Conservation (phyloP, 2,329 filamentous ascomycete genomes). For the Helicocarpus griseus region DNA sequence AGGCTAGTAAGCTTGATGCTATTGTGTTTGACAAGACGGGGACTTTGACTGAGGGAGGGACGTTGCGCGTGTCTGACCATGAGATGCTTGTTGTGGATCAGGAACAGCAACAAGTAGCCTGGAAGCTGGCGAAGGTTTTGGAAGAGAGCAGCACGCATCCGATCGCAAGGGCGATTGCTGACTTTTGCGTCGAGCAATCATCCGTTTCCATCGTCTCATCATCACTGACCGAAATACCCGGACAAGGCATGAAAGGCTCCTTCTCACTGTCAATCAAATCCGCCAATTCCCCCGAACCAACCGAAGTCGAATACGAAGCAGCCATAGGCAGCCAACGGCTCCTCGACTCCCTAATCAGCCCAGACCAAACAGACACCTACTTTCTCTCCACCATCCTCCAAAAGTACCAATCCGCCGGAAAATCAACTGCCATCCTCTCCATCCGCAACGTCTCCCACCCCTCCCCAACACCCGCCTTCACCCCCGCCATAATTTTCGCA, state of each 20-base stretch:
- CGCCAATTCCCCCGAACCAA: conserved; percentile 12
- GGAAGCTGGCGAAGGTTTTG: conserved; percentile 40
- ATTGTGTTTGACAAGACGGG: conserved; percentile 87
- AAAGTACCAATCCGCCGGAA: conserved; percentile 32
- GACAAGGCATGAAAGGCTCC: conserved; percentile 47
- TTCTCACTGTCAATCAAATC: conserved; percentile 31
- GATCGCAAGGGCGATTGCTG: conserved; percentile 46
- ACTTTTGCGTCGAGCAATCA: conserved; percentile 35
- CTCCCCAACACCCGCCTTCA: conserved; percentile 23
- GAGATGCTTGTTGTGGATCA: conserved; percentile 29
- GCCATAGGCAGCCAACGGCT: conserved; percentile 51
- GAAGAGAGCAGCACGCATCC: conserved; percentile 53
- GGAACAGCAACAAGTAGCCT: conserved; percentile 29
- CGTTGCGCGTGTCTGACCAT: conserved; percentile 46
- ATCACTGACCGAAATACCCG: conserved; percentile 45
- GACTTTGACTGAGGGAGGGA: conserved; percentile 61
- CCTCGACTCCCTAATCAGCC: conserved; percentile 22
- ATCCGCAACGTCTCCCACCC: conserved; percentile 20
- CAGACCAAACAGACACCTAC: conserved; percentile 23
- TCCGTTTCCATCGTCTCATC: conserved; percentile 20
- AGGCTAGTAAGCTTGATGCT: conserved; percentile 66
- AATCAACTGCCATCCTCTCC: conserved; percentile 37
- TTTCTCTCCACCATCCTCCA: conserved; percentile 27
- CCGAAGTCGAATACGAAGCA: conserved; percentile 31
- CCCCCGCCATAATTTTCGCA: conserved; percentile 57